Evolutionary conservation across 2,329 filamentous ascomycete species (phyloP), one percentile per base, ranked within the genome.

Genomic region (Remersonia thermophila): DNA sequence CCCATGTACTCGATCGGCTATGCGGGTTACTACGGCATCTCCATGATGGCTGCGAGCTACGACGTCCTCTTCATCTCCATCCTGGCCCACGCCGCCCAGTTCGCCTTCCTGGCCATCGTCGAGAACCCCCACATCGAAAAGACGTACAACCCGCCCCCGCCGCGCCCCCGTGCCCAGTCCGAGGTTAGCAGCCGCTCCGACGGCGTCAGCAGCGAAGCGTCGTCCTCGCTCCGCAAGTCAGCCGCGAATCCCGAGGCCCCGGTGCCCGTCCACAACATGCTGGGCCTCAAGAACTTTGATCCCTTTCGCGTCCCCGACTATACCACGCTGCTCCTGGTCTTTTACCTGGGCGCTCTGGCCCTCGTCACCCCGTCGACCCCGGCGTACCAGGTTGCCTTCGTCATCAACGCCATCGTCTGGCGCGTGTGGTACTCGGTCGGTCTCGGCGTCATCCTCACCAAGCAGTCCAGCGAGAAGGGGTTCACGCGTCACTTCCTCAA

Each of bases 1-100:
- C 89, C 89, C 45, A 96, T 96, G 89, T 96, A 96, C 63, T 94
- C 87, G 37, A 89, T 96, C 52, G 91, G 91, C 27, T 98, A 98
- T 59, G 86, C 85, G 35, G 91, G 91, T 32, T 98, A 93, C 65
- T 98, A 98, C 57, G 91, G 91, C 49, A 95, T 96, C 54, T 95
- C 89, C 41, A 80, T 95, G 65, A 93, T 98, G 80, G 87, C 86
- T 32, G 89, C 89, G 43, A 98, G 91, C 67, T 96, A 96, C 62
- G 86, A 89, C 53, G 89, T 98, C 40, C 72, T 98, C 33, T 87
- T 93, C 67, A 95, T 96, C 58, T 96, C 91, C 38, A 89, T 98
- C 52, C 63, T 93, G 52, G 91, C 89, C 42, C 91, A 98, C 63
- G 77, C 86, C 50, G 84, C 87, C 40, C 91, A 98, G 62, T 89